Evolutionary conservation across 345 rosid genomes (phyloP).

Genomic region (Acer saccharum): DNA sequence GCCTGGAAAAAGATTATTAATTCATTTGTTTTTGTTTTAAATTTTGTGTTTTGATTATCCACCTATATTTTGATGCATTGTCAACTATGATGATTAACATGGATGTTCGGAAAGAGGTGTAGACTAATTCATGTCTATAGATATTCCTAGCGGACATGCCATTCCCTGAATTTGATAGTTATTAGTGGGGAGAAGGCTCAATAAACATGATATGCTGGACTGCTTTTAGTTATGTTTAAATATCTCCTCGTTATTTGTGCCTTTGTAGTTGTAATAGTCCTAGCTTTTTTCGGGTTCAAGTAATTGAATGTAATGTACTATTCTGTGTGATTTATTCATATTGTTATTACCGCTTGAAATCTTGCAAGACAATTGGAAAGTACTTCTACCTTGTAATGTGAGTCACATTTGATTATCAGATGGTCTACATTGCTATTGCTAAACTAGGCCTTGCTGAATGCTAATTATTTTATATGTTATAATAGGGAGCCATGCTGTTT

Average conservation of each 20-base stretch:
- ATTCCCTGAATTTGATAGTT: too few relatives aligned
- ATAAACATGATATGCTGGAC: neutral
- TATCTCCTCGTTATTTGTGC: neutral
- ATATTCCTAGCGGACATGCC: too few relatives aligned
- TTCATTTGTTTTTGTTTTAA: neutral
- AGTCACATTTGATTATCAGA: neutral
- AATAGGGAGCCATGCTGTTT: conserved; percentile 86
- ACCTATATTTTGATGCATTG: neutral
- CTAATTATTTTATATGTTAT: neutral
- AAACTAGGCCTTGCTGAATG: neutral
- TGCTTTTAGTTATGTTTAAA: neutral
- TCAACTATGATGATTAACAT: too few relatives aligned
- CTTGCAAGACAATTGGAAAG: conserved; percentile 5
- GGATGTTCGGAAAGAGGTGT: too few relatives aligned
- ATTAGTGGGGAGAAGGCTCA: neutral
- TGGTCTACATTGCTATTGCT: neutral
- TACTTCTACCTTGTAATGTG: neutral
- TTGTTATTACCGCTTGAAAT: neutral
- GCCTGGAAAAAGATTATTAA: neutral
- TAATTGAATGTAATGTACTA: neutral
- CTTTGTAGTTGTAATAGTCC: neutral
- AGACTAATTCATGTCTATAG: too few relatives aligned
- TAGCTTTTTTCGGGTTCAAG: too few relatives aligned
- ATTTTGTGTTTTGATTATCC: neutral
- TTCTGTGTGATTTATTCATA: neutral